Conservation (phyloP, 345 rosid genomes). For the Cardiospermum halicacabum region DNA sequence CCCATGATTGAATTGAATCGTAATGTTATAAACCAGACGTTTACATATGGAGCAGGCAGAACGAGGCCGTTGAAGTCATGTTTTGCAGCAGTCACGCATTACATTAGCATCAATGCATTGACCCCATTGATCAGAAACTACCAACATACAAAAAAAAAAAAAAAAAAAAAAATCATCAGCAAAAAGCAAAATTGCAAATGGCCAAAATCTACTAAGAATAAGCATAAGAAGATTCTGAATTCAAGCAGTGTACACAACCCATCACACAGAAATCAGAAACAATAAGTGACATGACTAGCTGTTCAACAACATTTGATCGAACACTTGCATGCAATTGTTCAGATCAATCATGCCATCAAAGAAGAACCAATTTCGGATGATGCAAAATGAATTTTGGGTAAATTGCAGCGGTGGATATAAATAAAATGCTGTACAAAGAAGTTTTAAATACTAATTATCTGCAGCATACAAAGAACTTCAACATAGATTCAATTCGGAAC, state of each 20-base stretch:
- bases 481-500: too few relatives aligned
- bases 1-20: slow-evolving; percentile 33
- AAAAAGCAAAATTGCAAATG: not conserved
- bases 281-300: not conserved
- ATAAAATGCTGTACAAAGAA: too few relatives aligned
- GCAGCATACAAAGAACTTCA: too few relatives aligned
- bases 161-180: not conserved
- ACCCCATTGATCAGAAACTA: not conserved
- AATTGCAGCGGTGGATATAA: too few relatives aligned
- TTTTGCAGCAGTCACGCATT: slow-evolving; percentile 2
- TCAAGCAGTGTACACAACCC: not conserved
- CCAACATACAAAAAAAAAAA: not conserved
- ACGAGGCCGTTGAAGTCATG: not conserved
- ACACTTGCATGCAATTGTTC: not conserved
- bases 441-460: too few relatives aligned
- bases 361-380: not conserved
- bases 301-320: too few relatives aligned
- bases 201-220: not conserved
- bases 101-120: not conserved
- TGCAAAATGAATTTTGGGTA: too few relatives aligned
- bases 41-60: not conserved
- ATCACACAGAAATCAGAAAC: not conserved
- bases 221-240: not conserved
- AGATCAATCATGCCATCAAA: not conserved
- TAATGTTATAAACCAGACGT: slow-evolving; percentile 1